Conservation (phyloP, 148 eudicot genomes). For the Fagopyrum tataricum region DNA sequence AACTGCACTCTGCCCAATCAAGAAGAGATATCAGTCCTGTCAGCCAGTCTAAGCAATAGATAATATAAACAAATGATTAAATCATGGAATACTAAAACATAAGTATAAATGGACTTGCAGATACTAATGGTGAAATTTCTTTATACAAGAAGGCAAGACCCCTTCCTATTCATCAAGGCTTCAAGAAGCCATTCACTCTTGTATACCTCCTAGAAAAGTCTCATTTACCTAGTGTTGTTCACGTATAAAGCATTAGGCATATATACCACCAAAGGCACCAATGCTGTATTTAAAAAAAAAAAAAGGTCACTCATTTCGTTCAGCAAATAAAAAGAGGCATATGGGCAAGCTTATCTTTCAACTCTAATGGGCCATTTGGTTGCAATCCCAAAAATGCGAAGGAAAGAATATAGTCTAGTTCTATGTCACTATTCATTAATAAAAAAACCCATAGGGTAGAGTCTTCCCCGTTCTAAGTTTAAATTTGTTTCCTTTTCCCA, state of each 20-base stretch:
- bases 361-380: too few species aligned
- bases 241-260: conserved; percentile 1
- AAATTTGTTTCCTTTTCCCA: too few species aligned
- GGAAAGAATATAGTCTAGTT: too few species aligned
- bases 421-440: too few species aligned
- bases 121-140: background rate
- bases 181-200: background rate
- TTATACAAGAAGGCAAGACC: background rate
- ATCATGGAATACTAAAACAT: conserved; percentile 3
- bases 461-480: too few species aligned
- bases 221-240: background rate
- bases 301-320: background rate
- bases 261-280: conserved; percentile 1
- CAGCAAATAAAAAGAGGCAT: background rate
- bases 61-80: conserved; percentile 24
- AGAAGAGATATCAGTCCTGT: conserved; percentile 66
- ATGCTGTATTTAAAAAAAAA: background rate
- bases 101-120: background rate
- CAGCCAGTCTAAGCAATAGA: conserved; percentile 59
- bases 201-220: background rate
- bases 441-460: too few species aligned
- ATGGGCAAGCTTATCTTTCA: background rate
- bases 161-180: background rate
- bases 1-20: conserved; percentile 58
- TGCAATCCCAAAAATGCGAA: too few species aligned